Percentiles rank a stretch among this genome's conserved stretches.
Conservation (phyloP, 31 red algal genomes). For the Odonthalia washingtoniensis region DNA sequence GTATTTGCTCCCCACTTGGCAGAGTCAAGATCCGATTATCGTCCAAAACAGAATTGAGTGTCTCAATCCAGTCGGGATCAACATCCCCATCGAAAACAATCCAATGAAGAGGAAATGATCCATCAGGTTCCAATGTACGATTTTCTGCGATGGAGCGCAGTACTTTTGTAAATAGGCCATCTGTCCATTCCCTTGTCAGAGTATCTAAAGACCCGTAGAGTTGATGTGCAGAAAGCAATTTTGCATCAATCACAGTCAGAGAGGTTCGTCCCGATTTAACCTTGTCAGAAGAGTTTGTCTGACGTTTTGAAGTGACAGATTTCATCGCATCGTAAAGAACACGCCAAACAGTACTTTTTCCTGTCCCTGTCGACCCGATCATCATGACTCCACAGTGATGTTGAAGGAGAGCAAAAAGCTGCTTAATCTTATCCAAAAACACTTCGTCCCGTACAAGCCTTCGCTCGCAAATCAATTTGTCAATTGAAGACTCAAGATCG, state of each 20-base stretch:
- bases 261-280: conserved; percentile 25
- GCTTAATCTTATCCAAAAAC: conserved; percentile 75
- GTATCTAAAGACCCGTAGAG: conserved; percentile 82
- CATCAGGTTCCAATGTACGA: background rate
- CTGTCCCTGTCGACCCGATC: conserved; percentile 74
- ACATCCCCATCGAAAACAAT: conserved; percentile 90
- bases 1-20: conserved; percentile 80
- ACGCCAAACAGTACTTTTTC: conserved; percentile 72
- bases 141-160: conserved; percentile 52
- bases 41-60: conserved; percentile 86
- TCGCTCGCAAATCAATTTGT: conserved; percentile 36
- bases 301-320: background rate
- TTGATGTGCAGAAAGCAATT: conserved; percentile 64
- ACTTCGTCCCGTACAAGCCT: conserved; percentile 35
- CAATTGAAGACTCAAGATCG: conserved; percentile 39
- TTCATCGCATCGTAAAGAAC: conserved; percentile 60
- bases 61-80: conserved; percentile 89
- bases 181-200: conserved; percentile 82
- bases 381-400: conserved; percentile 79
- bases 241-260: conserved; percentile 85
- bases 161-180: conserved; percentile 79
- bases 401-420: conserved; percentile 67
- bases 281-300: background rate
- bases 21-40: conserved; percentile 81
- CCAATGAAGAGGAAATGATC: conserved; percentile 62